Evolutionary conservation across 768 basidiomycete species (phyloP).

Genomic region (Calocybe cyanea): DNA sequence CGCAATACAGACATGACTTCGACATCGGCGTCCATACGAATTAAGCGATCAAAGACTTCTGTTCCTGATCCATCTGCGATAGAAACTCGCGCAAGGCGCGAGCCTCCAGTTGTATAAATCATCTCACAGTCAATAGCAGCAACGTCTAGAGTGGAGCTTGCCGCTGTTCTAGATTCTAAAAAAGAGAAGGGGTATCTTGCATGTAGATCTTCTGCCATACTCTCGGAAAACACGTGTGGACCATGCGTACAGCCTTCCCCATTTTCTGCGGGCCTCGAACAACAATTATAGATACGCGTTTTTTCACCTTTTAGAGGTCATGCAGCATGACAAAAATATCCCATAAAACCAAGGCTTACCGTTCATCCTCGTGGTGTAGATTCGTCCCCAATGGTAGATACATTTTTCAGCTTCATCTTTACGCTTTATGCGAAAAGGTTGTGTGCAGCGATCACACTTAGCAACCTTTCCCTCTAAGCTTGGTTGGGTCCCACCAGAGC

Average conservation of each 20-base stretch:
- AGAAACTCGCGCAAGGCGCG: constrained; percentile 87
- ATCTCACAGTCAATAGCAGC: constrained; percentile 96
- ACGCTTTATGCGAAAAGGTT: constrained; percentile 64
- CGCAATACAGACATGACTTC: constrained; percentile 63
- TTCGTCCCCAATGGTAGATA: constrained; percentile 79
- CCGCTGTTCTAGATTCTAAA: constrained; percentile 23
- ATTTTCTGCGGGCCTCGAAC: constrained; percentile 55
- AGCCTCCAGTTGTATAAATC: constrained; percentile 91
- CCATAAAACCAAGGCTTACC: constrained; percentile 40
- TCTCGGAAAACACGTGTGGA: constrained; percentile 90
- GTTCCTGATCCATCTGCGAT: constrained; percentile 75
- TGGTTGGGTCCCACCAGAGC: constrained; percentile 60
- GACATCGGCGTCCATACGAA: constrained; percentile 78
- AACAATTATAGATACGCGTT: constrained; percentile 73
- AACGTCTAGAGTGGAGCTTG: constrained; percentile 54
- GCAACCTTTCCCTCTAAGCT: constrained; percentile 55
- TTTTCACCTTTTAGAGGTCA: constrained; percentile 51
- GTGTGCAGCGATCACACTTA: constrained; percentile 78
- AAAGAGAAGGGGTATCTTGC: constrained; percentile 69
- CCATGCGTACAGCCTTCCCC: constrained; percentile 72
- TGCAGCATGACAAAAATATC: not conserved
- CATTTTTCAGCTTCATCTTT: constrained; percentile 60
- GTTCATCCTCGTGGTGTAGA: constrained; percentile 54
- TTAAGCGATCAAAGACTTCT: constrained; percentile 77
- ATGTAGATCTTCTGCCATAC: constrained; percentile 61